These are phyloP conservation scores for Venturia carpophila DNA, from an alignment of 2,329 filamentous ascomycete genomes.

Conservation along the genomic window DNA sequence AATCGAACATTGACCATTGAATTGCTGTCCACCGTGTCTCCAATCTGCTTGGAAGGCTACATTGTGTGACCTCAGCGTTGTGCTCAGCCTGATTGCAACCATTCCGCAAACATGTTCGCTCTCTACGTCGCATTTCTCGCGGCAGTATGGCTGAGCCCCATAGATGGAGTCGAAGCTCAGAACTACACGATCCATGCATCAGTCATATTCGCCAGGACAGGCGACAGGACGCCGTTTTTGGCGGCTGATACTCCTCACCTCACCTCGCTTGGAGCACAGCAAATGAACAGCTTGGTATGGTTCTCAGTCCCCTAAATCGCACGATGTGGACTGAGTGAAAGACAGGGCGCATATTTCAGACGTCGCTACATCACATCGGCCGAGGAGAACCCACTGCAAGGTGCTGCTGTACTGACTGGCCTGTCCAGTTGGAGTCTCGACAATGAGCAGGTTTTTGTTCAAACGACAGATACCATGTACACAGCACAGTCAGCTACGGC, in stretches of 20 bases:
- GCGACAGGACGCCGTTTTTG: slow-evolving; percentile 44
- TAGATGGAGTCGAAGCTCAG: slow-evolving; percentile 12
- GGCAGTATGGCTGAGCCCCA: slow-evolving; percentile 13
- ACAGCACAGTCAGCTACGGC: slow-evolving; percentile 49
- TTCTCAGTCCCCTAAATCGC: background rate
- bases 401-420: slow-evolving; percentile 34
- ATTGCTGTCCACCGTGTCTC: background rate
- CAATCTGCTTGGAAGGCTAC: background rate
- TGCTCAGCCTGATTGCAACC: background rate
- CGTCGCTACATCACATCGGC: slow-evolving; percentile 42
- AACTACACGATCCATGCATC: slow-evolving; percentile 22
- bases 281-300: slow-evolving; percentile 34
- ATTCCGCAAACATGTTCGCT: background rate
- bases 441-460: slow-evolving; percentile 40
- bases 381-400: slow-evolving; percentile 22
- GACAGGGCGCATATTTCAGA: slow-evolving; percentile 45
- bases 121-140: slow-evolving; percentile 8
- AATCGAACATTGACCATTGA: background rate
- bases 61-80: background rate
- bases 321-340: background rate
- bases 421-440: slow-evolving; percentile 40
- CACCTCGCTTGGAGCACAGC: slow-evolving; percentile 48
- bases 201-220: slow-evolving; percentile 47
- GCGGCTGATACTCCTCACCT: slow-evolving; percentile 30
- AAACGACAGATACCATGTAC: slow-evolving; percentile 41